These are phyloP conservation scores for Colletotrichum tabaci DNA, from an alignment of 2,329 filamentous ascomycete genomes.

Conservation along the genomic window DNA sequence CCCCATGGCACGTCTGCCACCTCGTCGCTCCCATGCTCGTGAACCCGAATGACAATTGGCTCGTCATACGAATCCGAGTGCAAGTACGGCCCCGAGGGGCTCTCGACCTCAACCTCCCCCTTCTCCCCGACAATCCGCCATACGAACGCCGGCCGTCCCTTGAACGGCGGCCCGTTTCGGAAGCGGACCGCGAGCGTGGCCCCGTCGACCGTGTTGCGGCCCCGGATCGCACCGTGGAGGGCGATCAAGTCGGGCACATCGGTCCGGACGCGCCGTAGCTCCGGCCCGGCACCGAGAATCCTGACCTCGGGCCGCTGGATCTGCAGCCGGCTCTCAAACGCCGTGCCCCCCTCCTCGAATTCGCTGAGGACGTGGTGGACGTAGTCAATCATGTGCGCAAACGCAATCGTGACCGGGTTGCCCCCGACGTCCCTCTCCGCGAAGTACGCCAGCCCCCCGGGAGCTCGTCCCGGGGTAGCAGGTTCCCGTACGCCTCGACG, in stretches of 20 bases:
- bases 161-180: constrained; percentile 65
- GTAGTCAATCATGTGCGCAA: constrained; percentile 51
- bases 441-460: constrained; percentile 62
- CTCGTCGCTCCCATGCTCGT: constrained; percentile 62
- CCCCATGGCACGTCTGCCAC: constrained; percentile 60
- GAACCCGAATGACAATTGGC: constrained; percentile 63
- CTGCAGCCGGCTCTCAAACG: constrained; percentile 44
- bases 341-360: neutral
- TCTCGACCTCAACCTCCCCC: constrained; percentile 58
- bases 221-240: constrained; percentile 55
- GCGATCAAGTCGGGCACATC: constrained; percentile 49
- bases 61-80: constrained; percentile 53
- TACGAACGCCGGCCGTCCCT: constrained; percentile 58
- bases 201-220: constrained; percentile 46
- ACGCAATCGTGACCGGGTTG: constrained; percentile 58
- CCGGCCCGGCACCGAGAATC: neutral
- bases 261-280: neutral
- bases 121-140: constrained; percentile 69
- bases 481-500: constrained; percentile 55
- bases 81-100: constrained; percentile 35
- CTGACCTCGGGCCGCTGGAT: constrained; percentile 48
- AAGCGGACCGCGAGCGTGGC: constrained; percentile 61
- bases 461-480: constrained; percentile 52
- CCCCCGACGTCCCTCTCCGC: constrained; percentile 62
- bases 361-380: constrained; percentile 29